Evolutionary conservation across 768 basidiomycete species (phyloP).

Genomic region (Heimioporus sp.): DNA sequence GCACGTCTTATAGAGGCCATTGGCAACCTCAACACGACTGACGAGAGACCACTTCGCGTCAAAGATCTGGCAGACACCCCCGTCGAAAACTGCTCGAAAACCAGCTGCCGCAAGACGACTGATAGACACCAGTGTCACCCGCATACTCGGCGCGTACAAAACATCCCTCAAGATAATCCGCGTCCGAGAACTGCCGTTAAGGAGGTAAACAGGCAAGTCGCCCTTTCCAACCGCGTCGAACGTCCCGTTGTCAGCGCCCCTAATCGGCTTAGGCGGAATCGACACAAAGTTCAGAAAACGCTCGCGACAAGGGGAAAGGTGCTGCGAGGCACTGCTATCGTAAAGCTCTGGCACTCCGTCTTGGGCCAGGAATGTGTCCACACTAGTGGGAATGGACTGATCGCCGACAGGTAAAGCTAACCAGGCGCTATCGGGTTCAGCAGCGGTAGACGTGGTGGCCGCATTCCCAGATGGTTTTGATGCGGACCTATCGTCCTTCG

Average conservation of each 20-base stretch:
- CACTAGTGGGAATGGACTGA: not conserved
- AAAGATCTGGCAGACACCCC: no score
- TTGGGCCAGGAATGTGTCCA: no score
- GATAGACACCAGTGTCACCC: constrained; percentile 22
- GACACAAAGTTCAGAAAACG: not conserved
- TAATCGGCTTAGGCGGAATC: not conserved
- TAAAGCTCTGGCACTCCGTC: not conserved
- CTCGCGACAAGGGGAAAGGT: not conserved
- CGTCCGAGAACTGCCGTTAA: not conserved
- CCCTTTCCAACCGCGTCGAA: not conserved
- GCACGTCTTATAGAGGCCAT: no score
- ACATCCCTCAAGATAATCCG: not conserved
- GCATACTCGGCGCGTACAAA: constrained; percentile 17
- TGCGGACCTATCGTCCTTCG: no score
- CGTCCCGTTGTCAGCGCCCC: not conserved
- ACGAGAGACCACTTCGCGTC: no score
- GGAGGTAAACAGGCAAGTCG: not conserved
- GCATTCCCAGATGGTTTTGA: no score
- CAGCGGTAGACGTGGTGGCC: no score
- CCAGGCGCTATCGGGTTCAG: not conserved
- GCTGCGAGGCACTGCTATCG: not conserved
- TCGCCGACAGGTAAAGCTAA: not conserved
- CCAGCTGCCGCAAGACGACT: not conserved
- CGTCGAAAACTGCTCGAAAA: no score
- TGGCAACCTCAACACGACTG: no score